Percentiles rank a stretch among this genome's conserved stretches.
phyloP scores from a whole-genome alignment of 176 grass and related monocot genomes.

The Cocos nucifera region DNA sequence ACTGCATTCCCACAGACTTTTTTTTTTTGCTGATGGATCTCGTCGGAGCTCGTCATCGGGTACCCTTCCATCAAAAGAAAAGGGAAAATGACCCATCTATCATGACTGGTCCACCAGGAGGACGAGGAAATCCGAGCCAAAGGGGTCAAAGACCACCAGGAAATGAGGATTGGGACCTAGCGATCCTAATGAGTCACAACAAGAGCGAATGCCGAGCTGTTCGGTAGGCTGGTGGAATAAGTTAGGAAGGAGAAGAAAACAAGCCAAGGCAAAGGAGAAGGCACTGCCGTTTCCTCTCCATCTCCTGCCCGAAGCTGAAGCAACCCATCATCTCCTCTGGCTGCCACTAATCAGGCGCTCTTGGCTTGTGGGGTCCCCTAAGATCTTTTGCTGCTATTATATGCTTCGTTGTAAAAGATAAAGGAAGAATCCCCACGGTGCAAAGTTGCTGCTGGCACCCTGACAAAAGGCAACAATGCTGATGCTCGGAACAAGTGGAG shows the following conservation, averaged over 20 bases:
- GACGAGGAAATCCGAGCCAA: constrained; percentile 9
- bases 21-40: neutral
- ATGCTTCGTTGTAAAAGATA: too few species aligned
- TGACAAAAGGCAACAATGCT: too few species aligned
- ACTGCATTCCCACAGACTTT: too few species aligned
- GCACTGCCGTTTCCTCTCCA: neutral
- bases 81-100: neutral
- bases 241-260: too few species aligned
- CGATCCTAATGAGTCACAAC: neutral
- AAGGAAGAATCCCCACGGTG: too few species aligned
- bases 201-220: neutral
- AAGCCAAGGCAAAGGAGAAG: too few species aligned
- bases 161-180: neutral
- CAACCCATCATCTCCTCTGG: neutral
- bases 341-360: neutral
- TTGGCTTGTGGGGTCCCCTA: too few species aligned
- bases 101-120: constrained; percentile 2
- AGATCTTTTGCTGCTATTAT: too few species aligned
- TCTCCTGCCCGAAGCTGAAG: neutral
- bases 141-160: constrained; percentile 21
- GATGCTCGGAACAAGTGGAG: too few species aligned
- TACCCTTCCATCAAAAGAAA: neutral
- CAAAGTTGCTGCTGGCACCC: too few species aligned
- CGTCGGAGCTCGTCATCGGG: neutral
- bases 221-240: neutral